Evolutionary conservation across 2,329 filamentous ascomycete species (phyloP), one percentile per base, ranked within the genome.

Genomic region (Davidsoniella australis): DNA sequence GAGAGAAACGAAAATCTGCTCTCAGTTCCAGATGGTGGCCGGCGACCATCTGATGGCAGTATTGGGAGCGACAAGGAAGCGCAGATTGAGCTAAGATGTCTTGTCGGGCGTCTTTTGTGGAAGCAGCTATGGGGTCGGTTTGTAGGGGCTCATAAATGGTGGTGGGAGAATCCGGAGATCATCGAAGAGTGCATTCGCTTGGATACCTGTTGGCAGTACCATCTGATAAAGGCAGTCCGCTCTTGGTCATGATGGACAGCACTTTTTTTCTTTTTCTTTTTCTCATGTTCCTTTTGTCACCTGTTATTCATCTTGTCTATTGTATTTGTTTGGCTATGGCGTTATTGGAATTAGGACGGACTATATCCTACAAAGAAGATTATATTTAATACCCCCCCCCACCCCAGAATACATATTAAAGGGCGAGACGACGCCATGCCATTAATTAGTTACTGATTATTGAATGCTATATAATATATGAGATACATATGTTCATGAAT

Each of bases 111-210:
- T 36, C 69, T 74, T 64, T 61, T 80, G 16, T 80, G 76, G 76
- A 67, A 68, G 56, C 71, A 78, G 56, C 67, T 75, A 10, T 80
- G 76, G 76, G 75, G 76, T 0, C 57, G 58, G 2, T 70, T 67
- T 52, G 68, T 76, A 7, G 66, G 64, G 2, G 66, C 66, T 0
- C 60, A 67, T 5, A 63, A 58, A 41, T 78, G 75, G 75, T 80
- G 76, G 76, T 80, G 76, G 76, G 73, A 80, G 40, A 70, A 78
- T 29, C 60, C 64, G 10, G 65, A 61, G 1, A 74, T 73, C 50
- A 61, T 76, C 2, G 64, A 70, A 39, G 76, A 80, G 58, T 80
- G 76, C 53, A 57, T 68, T 14, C 61, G 68, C 49, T 58, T 71
- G 53, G 68, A 68, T 4, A 80, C 76, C 0, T 66, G 67, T 49